These are phyloP conservation scores for Seminavis robusta DNA, from an alignment of 108 stramenopile genomes.

Conservation along the genomic window DNA sequence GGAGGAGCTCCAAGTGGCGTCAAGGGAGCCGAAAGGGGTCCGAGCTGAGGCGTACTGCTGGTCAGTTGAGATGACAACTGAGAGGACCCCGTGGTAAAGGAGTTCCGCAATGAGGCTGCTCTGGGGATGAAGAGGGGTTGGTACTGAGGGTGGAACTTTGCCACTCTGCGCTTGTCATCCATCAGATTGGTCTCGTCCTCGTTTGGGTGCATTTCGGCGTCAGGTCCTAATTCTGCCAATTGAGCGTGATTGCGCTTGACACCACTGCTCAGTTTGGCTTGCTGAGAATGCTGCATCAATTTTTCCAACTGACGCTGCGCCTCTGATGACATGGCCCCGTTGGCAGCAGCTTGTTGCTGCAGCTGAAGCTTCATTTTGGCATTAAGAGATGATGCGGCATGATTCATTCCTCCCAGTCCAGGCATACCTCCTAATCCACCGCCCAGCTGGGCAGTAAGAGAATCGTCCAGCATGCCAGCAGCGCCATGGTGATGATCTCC, in stretches of 20 bases:
- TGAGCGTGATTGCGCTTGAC: no score
- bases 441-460: neutral
- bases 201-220: no score
- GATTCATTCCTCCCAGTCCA: neutral
- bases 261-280: no score
- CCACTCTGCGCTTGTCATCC: conserved; percentile 12
- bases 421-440: neutral
- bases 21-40: neutral
- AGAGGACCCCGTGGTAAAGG: no score
- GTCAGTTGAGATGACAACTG: no score
- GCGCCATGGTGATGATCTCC: conserved; percentile 6
- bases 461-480: conserved; percentile 14
- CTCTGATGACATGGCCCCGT: no score
- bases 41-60: neutral
- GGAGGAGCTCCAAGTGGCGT: neutral
- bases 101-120: no score
- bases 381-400: neutral
- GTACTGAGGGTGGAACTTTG: conserved; percentile 33
- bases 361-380: neutral
- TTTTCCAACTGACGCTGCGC: no score
- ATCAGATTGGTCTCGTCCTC: no score
- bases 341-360: no score
- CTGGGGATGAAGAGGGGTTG: conserved; percentile 18
- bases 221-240: no score
- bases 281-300: no score